Conservation (phyloP, 2,329 filamentous ascomycete genomes). For the Penicillium sp. region DNA sequence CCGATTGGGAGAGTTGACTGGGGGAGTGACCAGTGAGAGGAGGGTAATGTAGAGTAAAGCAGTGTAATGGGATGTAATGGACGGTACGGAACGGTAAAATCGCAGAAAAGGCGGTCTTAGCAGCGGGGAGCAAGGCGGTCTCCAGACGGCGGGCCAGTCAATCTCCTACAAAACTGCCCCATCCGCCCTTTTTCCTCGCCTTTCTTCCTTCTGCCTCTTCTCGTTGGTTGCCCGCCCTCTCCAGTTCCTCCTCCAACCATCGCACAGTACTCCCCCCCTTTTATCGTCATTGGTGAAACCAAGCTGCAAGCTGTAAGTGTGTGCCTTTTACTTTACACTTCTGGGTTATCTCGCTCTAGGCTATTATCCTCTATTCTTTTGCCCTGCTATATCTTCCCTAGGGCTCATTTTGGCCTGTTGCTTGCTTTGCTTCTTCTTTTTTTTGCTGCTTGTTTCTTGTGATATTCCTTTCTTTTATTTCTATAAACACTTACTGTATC, state of each 20-base stretch:
- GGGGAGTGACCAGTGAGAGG: not conserved
- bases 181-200: slow-evolving; percentile 40
- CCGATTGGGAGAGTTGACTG: not conserved
- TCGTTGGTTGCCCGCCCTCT: slow-evolving; percentile 43
- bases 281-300: slow-evolving; percentile 14
- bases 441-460: no score
- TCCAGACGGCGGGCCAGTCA: slow-evolving; percentile 20
- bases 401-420: no score
- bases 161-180: slow-evolving; percentile 44
- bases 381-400: no score
- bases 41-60: not conserved
- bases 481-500: no score
- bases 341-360: no score
- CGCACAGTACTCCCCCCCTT: slow-evolving; percentile 19
- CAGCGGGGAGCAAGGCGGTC: slow-evolving; percentile 9
- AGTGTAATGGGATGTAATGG: not conserved
- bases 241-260: slow-evolving; percentile 34
- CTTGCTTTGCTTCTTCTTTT: no score
- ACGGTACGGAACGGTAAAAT: not conserved
- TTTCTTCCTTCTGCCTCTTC: slow-evolving; percentile 42
- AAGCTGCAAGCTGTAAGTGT: not conserved
- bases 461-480: no score
- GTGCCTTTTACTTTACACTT: not conserved
- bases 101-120: slow-evolving; percentile 16
- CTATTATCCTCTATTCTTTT: no score